Evolutionary conservation across 2,329 filamentous ascomycete species (phyloP).

Genomic region (Xylaria sp.): DNA sequence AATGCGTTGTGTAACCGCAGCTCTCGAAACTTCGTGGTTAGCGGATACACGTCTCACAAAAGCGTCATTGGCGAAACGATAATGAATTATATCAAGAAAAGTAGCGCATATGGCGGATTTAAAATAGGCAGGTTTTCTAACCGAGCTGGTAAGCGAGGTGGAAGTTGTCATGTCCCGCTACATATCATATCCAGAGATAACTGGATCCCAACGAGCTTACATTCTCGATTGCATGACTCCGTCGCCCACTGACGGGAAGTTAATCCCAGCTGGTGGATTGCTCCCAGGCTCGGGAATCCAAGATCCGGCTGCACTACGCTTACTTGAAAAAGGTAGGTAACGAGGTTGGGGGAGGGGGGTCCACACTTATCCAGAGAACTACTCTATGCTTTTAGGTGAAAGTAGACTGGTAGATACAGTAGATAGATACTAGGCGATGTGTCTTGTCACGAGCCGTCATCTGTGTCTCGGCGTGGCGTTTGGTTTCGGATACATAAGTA

Average conservation of each 20-base stretch:
- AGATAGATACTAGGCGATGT: neutral
- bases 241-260: slow-evolving; percentile 8
- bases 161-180: neutral
- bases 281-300: slow-evolving; percentile 30
- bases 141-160: slow-evolving; percentile 18
- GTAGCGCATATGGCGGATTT: slow-evolving; percentile 8
- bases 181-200: neutral
- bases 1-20: neutral
- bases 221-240: slow-evolving; percentile 11
- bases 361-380: slow-evolving; percentile 4
- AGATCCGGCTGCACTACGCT: slow-evolving; percentile 30
- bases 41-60: too few species aligned
- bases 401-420: neutral
- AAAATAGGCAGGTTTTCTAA: slow-evolving; percentile 9
- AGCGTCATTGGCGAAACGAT: neutral
- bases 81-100: neutral
- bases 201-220: neutral
- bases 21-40: neutral
- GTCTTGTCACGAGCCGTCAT: neutral
- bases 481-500: slow-evolving; percentile 12
- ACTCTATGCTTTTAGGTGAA: neutral
- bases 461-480: slow-evolving; percentile 1
- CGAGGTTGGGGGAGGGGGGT: slow-evolving; percentile 4
- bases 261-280: slow-evolving; percentile 22
- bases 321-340: slow-evolving; percentile 26